Percentiles rank a stretch among this genome's conserved stretches.
Evolutionary conservation across 1,139 yeast genomes (phyloP).

Genomic region (Lodderomyces oxycetoniae): DNA sequence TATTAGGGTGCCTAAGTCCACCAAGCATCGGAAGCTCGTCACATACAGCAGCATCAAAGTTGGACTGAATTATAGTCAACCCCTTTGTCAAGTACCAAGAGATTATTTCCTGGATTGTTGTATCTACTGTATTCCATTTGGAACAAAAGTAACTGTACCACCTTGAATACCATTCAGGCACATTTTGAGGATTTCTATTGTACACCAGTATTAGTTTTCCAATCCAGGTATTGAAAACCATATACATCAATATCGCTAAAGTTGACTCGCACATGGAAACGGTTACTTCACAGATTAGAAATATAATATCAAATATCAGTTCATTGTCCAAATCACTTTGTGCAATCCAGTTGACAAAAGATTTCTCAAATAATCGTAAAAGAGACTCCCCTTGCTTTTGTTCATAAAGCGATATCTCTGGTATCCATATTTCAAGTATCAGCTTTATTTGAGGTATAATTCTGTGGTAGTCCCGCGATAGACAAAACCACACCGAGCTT

Average conservation of each 20-base stretch:
- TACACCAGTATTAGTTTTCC: constrained; percentile 7
- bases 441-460: no score
- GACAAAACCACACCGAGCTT: constrained; percentile 18
- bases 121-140: not conserved
- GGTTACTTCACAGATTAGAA: not conserved
- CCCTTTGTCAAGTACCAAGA: constrained; percentile 28
- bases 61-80: constrained; percentile 10
- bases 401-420: no score
- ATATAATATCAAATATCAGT: not conserved
- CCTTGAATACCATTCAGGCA: constrained; percentile 12
- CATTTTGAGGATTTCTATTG: constrained; percentile 4
- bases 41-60: not conserved
- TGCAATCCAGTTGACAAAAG: constrained; percentile 6
- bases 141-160: constrained; percentile 15
- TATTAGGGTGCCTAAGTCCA: constrained; percentile 14
- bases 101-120: constrained; percentile 9
- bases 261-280: not conserved
- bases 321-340: not conserved
- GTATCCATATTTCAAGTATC: no score
- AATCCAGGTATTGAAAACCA: constrained; percentile 29
- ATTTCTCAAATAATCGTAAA: no score
- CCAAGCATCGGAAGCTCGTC: constrained; percentile 17
- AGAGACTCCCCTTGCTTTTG: no score
- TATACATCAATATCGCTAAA: constrained; percentile 23
- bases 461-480: no score